Evolutionary conservation across 768 basidiomycete genomes (phyloP).

Genomic region (Xerocomus potaroensis): DNA sequence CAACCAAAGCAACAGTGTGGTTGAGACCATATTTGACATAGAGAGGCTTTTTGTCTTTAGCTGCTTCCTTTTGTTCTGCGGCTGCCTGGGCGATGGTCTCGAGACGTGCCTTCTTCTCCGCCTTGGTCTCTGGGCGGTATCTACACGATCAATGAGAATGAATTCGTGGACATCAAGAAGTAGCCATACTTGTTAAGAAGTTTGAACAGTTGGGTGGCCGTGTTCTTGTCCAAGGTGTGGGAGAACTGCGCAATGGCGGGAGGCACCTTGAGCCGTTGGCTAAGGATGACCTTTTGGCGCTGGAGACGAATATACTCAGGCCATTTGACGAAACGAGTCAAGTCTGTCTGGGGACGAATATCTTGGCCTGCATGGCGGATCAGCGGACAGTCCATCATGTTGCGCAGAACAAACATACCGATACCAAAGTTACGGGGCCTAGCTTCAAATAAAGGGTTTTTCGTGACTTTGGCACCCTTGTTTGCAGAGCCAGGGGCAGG

Average conservation of each 20-base stretch:
- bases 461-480: constrained; percentile 70
- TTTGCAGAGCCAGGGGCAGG: constrained; percentile 77
- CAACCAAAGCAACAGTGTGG: constrained; percentile 92
- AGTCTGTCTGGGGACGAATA: constrained; percentile 81
- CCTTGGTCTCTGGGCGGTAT: constrained; percentile 89
- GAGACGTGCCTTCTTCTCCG: constrained; percentile 96
- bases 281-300: constrained; percentile 96
- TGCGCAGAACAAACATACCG: constrained; percentile 46
- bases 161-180: background rate
- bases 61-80: constrained; percentile 73
- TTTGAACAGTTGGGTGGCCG: constrained; percentile 96
- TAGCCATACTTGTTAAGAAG: constrained; percentile 79
- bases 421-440: constrained; percentile 92
- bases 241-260: constrained; percentile 97
- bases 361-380: constrained; percentile 69
- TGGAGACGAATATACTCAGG: constrained; percentile 98
- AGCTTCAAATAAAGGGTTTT: constrained; percentile 96
- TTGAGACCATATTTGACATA: constrained; percentile 97
- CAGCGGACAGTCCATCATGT: background rate
- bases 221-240: constrained; percentile 99
- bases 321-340: constrained; percentile 99
- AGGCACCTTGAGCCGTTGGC: constrained; percentile 97
- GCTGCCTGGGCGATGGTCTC: constrained; percentile 69
- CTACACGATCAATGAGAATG: constrained; percentile 12
- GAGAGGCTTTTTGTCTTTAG: constrained; percentile 89